Evolutionary conservation across 257 asterid genomes (phyloP), one percentile per base, ranked within the genome.

Genomic region (Nicotiana knightiana): DNA sequence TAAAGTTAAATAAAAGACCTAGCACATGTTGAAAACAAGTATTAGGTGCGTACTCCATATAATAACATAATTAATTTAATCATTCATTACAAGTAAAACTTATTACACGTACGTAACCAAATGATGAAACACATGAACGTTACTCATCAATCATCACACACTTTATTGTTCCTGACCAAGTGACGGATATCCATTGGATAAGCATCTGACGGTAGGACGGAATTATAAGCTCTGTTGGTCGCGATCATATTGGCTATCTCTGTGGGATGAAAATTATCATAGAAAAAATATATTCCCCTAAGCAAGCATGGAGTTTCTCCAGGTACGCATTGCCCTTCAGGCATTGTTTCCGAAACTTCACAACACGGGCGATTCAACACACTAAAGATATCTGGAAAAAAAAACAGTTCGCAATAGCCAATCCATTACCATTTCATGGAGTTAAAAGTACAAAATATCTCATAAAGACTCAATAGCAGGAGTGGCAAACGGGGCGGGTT

Each of bases 261-360:
- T 1, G 92, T 88, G 0, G 89, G 84, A 81, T 91, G 92, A 77
- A 63, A 76, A 9, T 81, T 81, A 28, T 91, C 92, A 21, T 39
- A 91, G 51, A 77, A 87, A 0, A 33, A 24, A 24, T 88, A 86
- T 71, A 67, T 63, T 4, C 67, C 48, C 4, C 90, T 83, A 32
- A 85, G 83, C 11, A 61, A 63, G 71, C 94, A 91, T 12, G 86
- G 88, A 11, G 6, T 16, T 28, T 65, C 54, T 33, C 85, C 82
- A 0, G 55, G 82, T 9, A 13, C 68, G 53, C 91, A 88, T 12
- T 43, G 85, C 9, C 90, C 91, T 33, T 79, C 70, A 26, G 82
- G 71, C 0, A 51, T 48, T 2, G 7, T 24, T 55, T 78, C 15
- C n/a, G 17, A 26, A 8, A 83, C 88, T 24, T 16, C 32, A 81